Evolutionary conservation across 768 basidiomycete species (phyloP).

Genomic region (Boletus huronensis): DNA sequence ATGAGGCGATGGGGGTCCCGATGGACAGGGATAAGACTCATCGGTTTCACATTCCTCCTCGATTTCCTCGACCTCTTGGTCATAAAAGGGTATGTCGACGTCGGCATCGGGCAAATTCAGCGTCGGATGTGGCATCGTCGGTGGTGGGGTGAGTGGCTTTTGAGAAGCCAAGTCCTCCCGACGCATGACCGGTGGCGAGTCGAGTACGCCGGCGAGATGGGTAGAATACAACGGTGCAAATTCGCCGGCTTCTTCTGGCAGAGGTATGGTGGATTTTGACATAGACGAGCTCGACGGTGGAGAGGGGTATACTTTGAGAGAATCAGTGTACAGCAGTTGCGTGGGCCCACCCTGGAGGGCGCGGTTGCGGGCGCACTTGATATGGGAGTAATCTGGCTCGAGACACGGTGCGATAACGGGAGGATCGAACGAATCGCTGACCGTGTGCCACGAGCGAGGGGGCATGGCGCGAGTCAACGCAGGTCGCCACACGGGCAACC

Average conservation of each 20-base stretch:
- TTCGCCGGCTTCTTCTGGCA: slow-evolving; percentile 27
- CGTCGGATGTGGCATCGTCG: slow-evolving; percentile 38
- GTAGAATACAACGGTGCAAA: slow-evolving; percentile 21
- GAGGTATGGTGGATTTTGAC: slow-evolving; percentile 22
- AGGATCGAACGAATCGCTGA: slow-evolving; percentile 23
- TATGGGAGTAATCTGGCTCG: slow-evolving; percentile 12
- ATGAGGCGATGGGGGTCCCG: slow-evolving; percentile 15
- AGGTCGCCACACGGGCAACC: slow-evolving; percentile 15
- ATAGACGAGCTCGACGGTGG: slow-evolving; percentile 28
- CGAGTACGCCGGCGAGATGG: slow-evolving; percentile 31
- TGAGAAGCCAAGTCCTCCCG: slow-evolving; percentile 29
- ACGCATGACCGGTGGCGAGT: slow-evolving; percentile 35
- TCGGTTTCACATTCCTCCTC: slow-evolving; percentile 22
- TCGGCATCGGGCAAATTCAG: slow-evolving; percentile 38
- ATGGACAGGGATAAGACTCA: slow-evolving; percentile 14
- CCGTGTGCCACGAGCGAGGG: slow-evolving; percentile 16
- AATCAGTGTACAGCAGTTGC: slow-evolving; percentile 19
- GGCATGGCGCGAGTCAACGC: slow-evolving; percentile 15
- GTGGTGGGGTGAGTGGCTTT: slow-evolving; percentile 41
- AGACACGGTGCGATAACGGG: slow-evolving; percentile 19
- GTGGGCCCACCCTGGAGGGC: slow-evolving; percentile 5
- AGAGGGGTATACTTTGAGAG: slow-evolving; percentile 24
- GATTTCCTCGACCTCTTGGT: slow-evolving; percentile 10
- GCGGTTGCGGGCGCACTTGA: slow-evolving; percentile 17
- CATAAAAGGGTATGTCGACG: slow-evolving; percentile 13